Evolutionary conservation across 202 grass and related monocot genomes (phyloP), one percentile per base, ranked within the genome.

Genomic region (Eragrostis tef): DNA sequence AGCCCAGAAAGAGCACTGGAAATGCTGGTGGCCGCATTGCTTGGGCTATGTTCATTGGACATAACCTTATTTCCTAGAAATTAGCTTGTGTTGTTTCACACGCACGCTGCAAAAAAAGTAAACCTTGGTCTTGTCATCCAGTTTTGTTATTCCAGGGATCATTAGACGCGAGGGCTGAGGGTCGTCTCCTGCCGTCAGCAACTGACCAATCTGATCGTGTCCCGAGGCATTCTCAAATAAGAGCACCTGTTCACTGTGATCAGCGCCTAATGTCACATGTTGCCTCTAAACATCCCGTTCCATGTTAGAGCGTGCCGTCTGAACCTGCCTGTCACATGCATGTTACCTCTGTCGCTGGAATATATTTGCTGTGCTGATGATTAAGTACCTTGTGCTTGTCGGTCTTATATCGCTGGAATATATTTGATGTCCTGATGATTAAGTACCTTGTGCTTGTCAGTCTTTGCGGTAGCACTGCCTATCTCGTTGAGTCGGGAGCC

Each of bases 1-100:
- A 92, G 53, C 93, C 92, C 27, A 92, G 90, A 85, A 95, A 90
- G 93, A 88, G 59, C 60, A 88, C 93, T 76, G 93, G 93, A 84
- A 95, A 92, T 63, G 90, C 93, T 69, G 90, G 93, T 69, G 93
- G 85, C 80, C 87, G 87, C 58, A 49, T 92, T 79, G 93, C 90
- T 82, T 95, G 90, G 29, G 93, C 90, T 92, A 75, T 25, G 83
- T 85, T 76, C 26, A 19, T 27, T 66, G 1, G 16, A 7, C 64
- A 27, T 25, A 48, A 11, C 44, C 2, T 19, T 36, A 17, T 31
- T 64, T 53, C 59, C 36, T 85, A 2, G 11, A 25, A 60, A 63
- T 63, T 61, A 43, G 15, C 46, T 41, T 46, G 2, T 39, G 0
- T 27, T 16, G 0, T 53, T 53, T 26, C 13, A 25, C 20, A 10